Evolutionary conservation across 1,284 basidiomycete species (phyloP).

Genomic region (Pholiota adiposa): DNA sequence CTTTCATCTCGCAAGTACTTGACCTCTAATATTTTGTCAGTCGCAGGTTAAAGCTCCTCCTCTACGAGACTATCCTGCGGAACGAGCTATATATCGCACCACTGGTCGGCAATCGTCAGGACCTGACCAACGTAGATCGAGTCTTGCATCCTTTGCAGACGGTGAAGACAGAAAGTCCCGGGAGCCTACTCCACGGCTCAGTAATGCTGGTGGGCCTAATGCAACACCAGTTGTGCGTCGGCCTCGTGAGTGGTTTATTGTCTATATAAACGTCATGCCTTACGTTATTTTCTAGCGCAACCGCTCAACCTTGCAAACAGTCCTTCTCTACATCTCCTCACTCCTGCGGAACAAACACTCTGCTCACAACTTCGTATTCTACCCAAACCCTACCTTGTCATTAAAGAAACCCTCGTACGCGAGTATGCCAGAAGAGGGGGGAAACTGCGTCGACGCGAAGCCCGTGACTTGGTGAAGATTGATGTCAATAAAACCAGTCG

Average conservation of each 20-base stretch:
- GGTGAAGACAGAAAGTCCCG: slow-evolving; percentile 58
- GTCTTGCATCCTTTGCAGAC: slow-evolving; percentile 39
- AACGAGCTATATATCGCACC: slow-evolving; percentile 50
- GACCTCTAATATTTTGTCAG: slow-evolving; percentile 35
- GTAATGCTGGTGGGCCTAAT: slow-evolving; percentile 29
- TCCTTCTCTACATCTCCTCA: slow-evolving; percentile 86
- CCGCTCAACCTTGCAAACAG: slow-evolving; percentile 89
- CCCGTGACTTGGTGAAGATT: slow-evolving; percentile 87
- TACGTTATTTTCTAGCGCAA: slow-evolving; percentile 46
- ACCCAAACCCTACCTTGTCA: slow-evolving; percentile 89
- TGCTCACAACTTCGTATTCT: slow-evolving; percentile 88
- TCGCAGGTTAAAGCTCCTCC: slow-evolving; percentile 59
- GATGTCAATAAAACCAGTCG: slow-evolving; percentile 91
- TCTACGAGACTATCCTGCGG: slow-evolving; percentile 59
- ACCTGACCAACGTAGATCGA: slow-evolving; percentile 56
- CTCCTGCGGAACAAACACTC: slow-evolving; percentile 84
- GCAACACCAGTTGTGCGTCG: slow-evolving; percentile 27
- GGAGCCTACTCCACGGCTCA: slow-evolving; percentile 61
- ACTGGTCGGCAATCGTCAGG: slow-evolving; percentile 59
- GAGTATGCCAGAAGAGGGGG: slow-evolving; percentile 92
- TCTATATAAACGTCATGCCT: slow-evolving; percentile 7
- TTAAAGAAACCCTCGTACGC: slow-evolving; percentile 90
- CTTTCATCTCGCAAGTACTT: slow-evolving; percentile 6
- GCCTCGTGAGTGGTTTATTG: slow-evolving; percentile 29
- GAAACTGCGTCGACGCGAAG: slow-evolving; percentile 83